Base-by-base conservation (phyloP, 345 rosid genomes). In the Ceriops decandra region DNA sequence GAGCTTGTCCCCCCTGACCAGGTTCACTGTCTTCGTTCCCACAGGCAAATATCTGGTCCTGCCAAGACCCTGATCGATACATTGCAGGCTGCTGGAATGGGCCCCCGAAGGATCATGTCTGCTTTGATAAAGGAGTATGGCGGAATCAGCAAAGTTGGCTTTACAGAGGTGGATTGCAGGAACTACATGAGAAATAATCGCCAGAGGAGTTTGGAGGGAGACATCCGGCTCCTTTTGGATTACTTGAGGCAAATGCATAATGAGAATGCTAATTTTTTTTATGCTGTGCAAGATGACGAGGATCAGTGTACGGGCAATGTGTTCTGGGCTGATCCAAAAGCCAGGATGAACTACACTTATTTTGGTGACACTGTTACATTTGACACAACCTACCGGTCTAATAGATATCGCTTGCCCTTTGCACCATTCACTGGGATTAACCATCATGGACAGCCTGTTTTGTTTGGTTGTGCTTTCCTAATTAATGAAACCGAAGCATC, bases 371-470 rank as follows among this genome's bases (percentile, higher is more conserved):
- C 93, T 0, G 75, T 90, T 36, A 70, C 74, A 3, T 83, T 90
- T 47, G 86, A 86, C 77, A 85, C 91, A 8, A 65, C 77, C 0
- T 88, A 85, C 71, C 76, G 75, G 65, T 70, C 68, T 5, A 81
- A 74, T 56, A 64, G 70, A 27, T 77, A 77, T 51, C 83, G 74
- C 68, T 80, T 86, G 19, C 96, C 96, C 0, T 84, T 90, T 72
- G 93, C 85, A 31, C 85, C 96, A 2, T 86, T 90, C 62, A 80
- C 87, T 0, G 96, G 96, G 47, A 27, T 86, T 54, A 90, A 90
- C 73, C 91, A 90, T 75, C 96, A 90, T 32, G 88, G 87, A 8
- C 91, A 85, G 57, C 93, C 96, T 5, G 82, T 86, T 60, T 79
- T 90, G 75, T 84, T 90, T 53, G 96, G 96, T 4, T 85, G 86